Evolutionary conservation across 352 stramenopile species (phyloP), one percentile per base, ranked within the genome.

Genomic region (Discostella stelligera): DNA sequence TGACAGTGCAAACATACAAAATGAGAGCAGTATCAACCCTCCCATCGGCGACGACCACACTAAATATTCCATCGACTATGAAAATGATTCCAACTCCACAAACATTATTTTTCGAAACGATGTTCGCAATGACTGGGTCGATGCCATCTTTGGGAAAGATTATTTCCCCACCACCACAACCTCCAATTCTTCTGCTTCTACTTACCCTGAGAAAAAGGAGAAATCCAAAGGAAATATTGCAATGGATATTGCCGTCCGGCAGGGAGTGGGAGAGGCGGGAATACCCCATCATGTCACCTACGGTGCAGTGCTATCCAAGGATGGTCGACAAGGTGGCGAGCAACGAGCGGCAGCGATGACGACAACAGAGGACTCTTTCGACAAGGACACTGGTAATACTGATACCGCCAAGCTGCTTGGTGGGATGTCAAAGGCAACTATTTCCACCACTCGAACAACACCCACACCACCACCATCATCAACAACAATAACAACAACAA

Each of bases 81-180:
- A 2, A 23, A 46, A 32, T 23, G 23, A 13, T 54, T 13, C 0
- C 23, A 62, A 53, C 55, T 16, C 9, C 9, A 58, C 60, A 30
- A 60, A n/a, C n/a, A n/a, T 62, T 1, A 78, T 53, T 10, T 79
- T 78, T 68, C 37, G 77, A 55, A 39, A 61, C 48, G 71, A 81
- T 60, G 64, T 86, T n/a, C 30, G 83, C 14, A 71, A 84, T 54
- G 82, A 87, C 71, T 92, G 84, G 84, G 84, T 90, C 11, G 76
- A 90, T 77, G 86, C 86, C 14, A 66, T 90, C 0, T 92, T 92
- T 74, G 86, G 86, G 25, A 71, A 41, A 27, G 70, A 85, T 23
- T 89, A 83, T 63, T 83, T 80, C 55, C 74, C 71, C 11, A 14
- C 37, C 37, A 44, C 7, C 25, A 10, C 5, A 23, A 0, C 10